Conservation (phyloP, 495 filamentous ascomycete genomes). For the Cercophora newfieldiana region DNA sequence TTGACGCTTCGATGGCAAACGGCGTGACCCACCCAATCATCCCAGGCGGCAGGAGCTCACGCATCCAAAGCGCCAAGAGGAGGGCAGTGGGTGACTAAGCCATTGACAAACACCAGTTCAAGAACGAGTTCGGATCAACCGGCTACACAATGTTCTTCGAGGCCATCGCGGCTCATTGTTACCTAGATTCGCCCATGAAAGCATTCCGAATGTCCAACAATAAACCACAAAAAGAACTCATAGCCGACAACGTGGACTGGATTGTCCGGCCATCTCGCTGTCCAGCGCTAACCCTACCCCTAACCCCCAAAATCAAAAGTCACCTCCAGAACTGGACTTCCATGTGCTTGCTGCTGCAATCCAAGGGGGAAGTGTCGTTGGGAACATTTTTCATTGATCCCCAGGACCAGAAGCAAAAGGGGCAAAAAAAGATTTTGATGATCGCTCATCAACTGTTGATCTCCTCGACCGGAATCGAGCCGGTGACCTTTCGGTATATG, state of each 20-base stretch:
- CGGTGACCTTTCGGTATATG: conserved; percentile 32
- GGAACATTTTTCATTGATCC: too few species aligned
- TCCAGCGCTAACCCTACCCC: neutral
- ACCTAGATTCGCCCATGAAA: neutral
- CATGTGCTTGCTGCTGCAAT: neutral
- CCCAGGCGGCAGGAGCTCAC: neutral
- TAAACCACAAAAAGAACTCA: too few species aligned
- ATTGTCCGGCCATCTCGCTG: too few species aligned
- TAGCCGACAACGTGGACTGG: too few species aligned
- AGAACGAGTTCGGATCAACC: too few species aligned
- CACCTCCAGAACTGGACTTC: too few species aligned
- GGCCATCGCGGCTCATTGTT: too few species aligned
- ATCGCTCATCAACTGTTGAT: neutral
- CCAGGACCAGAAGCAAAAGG: neutral
- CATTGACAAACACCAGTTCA: neutral
- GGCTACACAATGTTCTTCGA: too few species aligned
- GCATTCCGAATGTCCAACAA: neutral
- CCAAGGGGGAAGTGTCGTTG: too few species aligned
- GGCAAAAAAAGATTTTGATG: conserved; percentile 9
- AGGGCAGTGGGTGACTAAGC: neutral
- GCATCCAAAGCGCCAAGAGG: neutral
- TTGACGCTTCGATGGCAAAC: neutral
- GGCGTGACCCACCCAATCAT: neutral
- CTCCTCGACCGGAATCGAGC: conserved; percentile 34
- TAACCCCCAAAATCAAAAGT: neutral